Evolutionary conservation across 1,139 yeast species (phyloP).

Genomic region (Entelexis sorbosivorans): DNA sequence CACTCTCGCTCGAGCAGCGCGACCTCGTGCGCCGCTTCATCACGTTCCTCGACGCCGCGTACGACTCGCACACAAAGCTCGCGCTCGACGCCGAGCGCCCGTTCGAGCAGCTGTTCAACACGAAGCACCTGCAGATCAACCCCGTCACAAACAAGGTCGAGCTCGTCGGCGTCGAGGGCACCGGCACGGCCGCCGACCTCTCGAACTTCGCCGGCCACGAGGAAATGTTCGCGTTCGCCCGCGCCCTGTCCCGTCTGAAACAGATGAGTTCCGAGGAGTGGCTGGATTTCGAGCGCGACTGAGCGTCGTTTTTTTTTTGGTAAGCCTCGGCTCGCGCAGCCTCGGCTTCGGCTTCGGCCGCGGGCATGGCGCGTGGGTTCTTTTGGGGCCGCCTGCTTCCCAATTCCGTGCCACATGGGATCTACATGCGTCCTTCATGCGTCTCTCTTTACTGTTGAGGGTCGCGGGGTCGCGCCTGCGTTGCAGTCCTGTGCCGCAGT

Average conservation of each 20-base stretch:
- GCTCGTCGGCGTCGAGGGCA: slow-evolving; percentile 45
- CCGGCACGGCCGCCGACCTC: slow-evolving; percentile 50
- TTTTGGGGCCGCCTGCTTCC: too few relatives aligned
- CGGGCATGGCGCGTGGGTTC: too few relatives aligned
- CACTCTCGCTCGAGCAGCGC: slow-evolving; percentile 61
- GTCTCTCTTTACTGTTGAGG: too few relatives aligned
- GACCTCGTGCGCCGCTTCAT: slow-evolving; percentile 84
- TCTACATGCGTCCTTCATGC: too few relatives aligned
- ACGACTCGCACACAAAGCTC: slow-evolving; percentile 74
- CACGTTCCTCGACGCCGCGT: slow-evolving; percentile 88
- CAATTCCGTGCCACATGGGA: too few relatives aligned
- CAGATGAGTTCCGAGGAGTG: slow-evolving; percentile 94
- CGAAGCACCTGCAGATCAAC: slow-evolving; percentile 22
- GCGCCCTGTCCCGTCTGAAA: slow-evolving; percentile 79
- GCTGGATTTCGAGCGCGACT: slow-evolving; percentile 41
- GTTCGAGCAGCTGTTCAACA: slow-evolving; percentile 58
- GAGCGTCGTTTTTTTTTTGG: too few relatives aligned
- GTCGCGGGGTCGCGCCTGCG: too few relatives aligned
- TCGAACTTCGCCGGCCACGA: slow-evolving; percentile 81
- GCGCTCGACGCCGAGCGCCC: slow-evolving; percentile 85
- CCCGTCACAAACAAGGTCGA: slow-evolving; percentile 22
- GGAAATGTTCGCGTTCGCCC: slow-evolving; percentile 90
- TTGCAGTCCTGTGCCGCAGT: too few relatives aligned
- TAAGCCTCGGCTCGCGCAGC: too few relatives aligned
- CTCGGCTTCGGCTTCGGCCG: too few relatives aligned